Evolutionary conservation across 805 yeast species (phyloP), one percentile per base, ranked within the genome.

Genomic region (Tetrapisispora fleetii): DNA sequence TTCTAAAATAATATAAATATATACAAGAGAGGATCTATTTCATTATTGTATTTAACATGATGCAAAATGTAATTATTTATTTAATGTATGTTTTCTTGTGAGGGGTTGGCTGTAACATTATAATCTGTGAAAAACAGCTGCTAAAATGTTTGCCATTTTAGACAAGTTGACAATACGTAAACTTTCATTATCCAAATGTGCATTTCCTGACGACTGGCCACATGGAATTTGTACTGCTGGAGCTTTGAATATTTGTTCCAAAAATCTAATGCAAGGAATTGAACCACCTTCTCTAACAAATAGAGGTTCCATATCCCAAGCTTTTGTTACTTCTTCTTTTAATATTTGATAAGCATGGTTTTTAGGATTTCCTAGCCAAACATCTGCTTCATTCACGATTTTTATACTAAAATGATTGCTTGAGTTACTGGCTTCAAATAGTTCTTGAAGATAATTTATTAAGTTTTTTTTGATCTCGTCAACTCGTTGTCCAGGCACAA

Each of bases 281-380:
- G 97, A 87, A 0, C 99, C 99, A 52, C 99, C 99, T 69, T 93
- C 99, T 54, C 98, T 78, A 32, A 93, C 86, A 51, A 81, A 83
- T 39, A 91, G 68, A 2, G 98, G 97, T 48, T 85, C 86, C 13
- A 72, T 68, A 0, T 77, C 79, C 99, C 99, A 91, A 48, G 81
- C 85, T 4, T 70, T 64, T 39, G 70, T 67, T 32, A 91, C 71
- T 45, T 85, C 87, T 22, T 77, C 69, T 48, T 75, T 72, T 35
- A 93, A 69, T 9, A 84, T 73, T 56, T 78, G 74, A 63, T 85
- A 93, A 1, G 90, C 87, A 40, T 73, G 74, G 59, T 86, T 89
- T 14, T 72, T 67, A 14, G 90, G 84, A 56, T 93, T 89, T 4
- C 97, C 98, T 10, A 91, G 69, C 99, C 99, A 91, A 2, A 97